phyloP scores from a whole-genome alignment of 768 basidiomycete species.

The Boletus subcaerulescens region DNA sequence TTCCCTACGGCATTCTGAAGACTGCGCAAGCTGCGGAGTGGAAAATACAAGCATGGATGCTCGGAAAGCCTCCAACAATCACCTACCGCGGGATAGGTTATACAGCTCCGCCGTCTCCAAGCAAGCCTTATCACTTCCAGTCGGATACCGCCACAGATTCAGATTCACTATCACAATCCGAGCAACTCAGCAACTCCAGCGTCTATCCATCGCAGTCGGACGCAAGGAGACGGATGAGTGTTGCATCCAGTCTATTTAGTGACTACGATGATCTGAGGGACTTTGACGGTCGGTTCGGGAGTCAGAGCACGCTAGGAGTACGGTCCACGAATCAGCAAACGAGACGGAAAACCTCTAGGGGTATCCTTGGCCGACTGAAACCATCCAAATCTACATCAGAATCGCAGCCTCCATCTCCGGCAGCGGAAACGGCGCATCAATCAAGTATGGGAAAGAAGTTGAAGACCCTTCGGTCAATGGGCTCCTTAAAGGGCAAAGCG shows the following conservation, averaged over 20 bases:
- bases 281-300: constrained; percentile 84
- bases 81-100: constrained; percentile 87
- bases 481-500: constrained; percentile 64
- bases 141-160: constrained; percentile 17
- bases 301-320: constrained; percentile 67
- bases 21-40: constrained; percentile 97
- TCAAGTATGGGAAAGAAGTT: constrained; percentile 47
- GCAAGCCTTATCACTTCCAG: constrained; percentile 27
- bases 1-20: constrained; percentile 88
- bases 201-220: constrained; percentile 36
- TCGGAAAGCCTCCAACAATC: constrained; percentile 89
- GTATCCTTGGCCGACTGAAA: constrained; percentile 64
- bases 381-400: constrained; percentile 41
- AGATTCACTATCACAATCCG: constrained; percentile 21
- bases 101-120: constrained; percentile 43
- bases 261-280: constrained; percentile 87
- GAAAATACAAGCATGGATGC: constrained; percentile 96
- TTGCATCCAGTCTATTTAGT: constrained; percentile 71
- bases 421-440: constrained; percentile 37
- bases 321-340: constrained; percentile 38
- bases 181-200: constrained; percentile 16
- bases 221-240: constrained; percentile 58
- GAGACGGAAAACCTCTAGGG: constrained; percentile 59
- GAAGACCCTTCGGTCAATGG: constrained; percentile 78
- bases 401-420: constrained; percentile 44